Evolutionary conservation across 1,284 basidiomycete species (phyloP), one percentile per base, ranked within the genome.

Genomic region (Malassezia equina): DNA sequence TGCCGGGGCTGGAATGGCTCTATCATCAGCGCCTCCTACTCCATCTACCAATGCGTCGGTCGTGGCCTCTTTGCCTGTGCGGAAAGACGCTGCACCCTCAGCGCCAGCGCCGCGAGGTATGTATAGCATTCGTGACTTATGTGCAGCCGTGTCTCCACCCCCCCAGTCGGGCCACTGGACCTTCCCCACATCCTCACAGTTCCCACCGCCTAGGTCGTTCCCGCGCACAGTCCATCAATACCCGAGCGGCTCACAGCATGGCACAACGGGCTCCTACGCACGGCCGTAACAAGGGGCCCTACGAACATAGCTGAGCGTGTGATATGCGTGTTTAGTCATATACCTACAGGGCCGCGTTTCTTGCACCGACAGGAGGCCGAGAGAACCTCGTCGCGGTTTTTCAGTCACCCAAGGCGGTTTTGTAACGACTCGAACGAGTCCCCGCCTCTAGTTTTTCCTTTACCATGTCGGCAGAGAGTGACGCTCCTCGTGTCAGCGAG

Each of bases 141-240:
- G 40, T 53, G 15, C 39, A 55, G 41, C 36, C 2, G 17, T 47
- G 8, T 56, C 54, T 12, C 54, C 54, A 7, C 54, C 54, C 9
- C 29, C 54, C 24, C 24, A 50, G 39, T 51, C 49, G 9, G 55
- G 55, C 2, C 25, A 50, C n/a, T 52, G 55, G 49, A 57, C 49
- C n/a, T 57, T 52, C 28, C 50, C 47, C 9, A 29, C 27, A 8
- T 57, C 55, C 1, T 13, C 29, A 3, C 33, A 51, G 15, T 47
- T 57, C 17, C 55, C 55, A 17, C 55, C 55, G 2, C 55, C 55
- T 3, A 23, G 55, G 19, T 57, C 55, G 6, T 57, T 57, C 40
- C 55, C 55, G 7, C 49, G 55, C 7, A 57, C 51, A 21, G 32
- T 45, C 19, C 55, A 57, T 43, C 40, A 29, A 47, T 57, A 57